Evolutionary conservation across 768 basidiomycete species (phyloP).

Genomic region (Suillus alpinus): DNA sequence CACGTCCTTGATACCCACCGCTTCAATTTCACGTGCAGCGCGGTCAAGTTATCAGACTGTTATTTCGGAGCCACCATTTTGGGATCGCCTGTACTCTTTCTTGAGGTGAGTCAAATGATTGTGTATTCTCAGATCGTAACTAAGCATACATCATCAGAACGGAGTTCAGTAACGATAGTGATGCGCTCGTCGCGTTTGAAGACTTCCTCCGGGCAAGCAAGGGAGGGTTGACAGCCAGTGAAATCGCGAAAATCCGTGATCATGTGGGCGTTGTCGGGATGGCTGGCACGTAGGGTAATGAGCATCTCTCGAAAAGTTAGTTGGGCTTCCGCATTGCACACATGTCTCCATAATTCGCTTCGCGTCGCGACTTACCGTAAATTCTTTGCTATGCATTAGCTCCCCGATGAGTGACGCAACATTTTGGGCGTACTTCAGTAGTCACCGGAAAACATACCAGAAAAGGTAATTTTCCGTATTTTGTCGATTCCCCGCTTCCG

Average conservation of each 20-base stretch:
- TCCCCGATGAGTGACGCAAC: neutral
- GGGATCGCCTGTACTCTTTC: conserved; percentile 67
- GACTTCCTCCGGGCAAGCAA: conserved; percentile 83
- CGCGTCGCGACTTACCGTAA: neutral
- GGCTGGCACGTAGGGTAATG: conserved; percentile 68
- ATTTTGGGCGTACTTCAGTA: neutral
- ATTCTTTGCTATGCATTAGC: neutral
- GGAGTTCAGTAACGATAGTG: conserved; percentile 61
- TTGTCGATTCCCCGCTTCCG: too few relatives aligned
- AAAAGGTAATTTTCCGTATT: neutral
- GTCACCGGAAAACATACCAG: neutral
- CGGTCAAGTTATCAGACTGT: conserved; percentile 36
- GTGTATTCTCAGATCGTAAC: neutral
- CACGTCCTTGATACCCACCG: conserved; percentile 46
- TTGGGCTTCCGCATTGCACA: neutral
- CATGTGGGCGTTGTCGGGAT: conserved; percentile 83
- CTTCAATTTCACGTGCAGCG: conserved; percentile 37
- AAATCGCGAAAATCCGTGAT: conserved; percentile 93
- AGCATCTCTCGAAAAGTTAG: neutral
- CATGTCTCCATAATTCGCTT: neutral
- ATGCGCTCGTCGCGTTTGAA: conserved; percentile 77
- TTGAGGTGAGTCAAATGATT: conserved; percentile 41
- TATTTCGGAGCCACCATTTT: conserved; percentile 79
- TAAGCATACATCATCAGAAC: conserved; percentile 34
- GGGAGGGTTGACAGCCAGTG: conserved; percentile 72